Evolutionary conservation across 2,329 filamentous ascomycete genomes (phyloP), one percentile per base, ranked within the genome.

Genomic region (Xylariales sp.): DNA sequence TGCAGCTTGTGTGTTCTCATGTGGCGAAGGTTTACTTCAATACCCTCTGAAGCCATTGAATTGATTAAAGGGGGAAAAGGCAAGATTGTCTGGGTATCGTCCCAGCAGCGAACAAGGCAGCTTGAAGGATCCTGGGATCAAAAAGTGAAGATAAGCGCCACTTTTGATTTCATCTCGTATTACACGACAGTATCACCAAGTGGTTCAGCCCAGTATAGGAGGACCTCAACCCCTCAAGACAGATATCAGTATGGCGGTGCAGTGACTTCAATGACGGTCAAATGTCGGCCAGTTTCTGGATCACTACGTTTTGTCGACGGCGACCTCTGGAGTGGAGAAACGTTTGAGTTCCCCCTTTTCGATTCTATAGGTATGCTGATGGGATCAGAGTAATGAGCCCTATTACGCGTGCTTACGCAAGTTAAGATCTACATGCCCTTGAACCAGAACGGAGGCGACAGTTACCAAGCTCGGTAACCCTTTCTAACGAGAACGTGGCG

Each of bases 401-500:
- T 41, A n/a, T 16, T 62, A 56, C n/a, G 45, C 9, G 7, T 41
- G 10, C 53, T 66, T 23, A 59, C 56, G 32, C 12, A 48, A 50
- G 7, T 30, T 16, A 43, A 68, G 65, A 64, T 65, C 54, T 63
- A n/a, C 50, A 36, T 36, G 36, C 45, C 28, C 45, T 56, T 39
- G 39, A n/a, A 34, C 3, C 36, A 8, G 61, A 68, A 41, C 23
- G 58, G 39, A 65, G 59, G 43, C 60, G 69, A 48, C 32, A 53
- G 30, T 30, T 69, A 12, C 68, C 65, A 9, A 61, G 54, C 34
- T 12, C 50, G 3, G 18, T 56, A 28, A 57, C 64, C 32, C 61
- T 70, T 18, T 71, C 68, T 10, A 23, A 67, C 39, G 58, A 65
- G 18, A 71, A 71, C 43, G 46, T 70, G 3, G 18, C 41, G 50